Conservation (phyloP, 208 protist genomes). For the Wallacemonas rigidus region DNA sequence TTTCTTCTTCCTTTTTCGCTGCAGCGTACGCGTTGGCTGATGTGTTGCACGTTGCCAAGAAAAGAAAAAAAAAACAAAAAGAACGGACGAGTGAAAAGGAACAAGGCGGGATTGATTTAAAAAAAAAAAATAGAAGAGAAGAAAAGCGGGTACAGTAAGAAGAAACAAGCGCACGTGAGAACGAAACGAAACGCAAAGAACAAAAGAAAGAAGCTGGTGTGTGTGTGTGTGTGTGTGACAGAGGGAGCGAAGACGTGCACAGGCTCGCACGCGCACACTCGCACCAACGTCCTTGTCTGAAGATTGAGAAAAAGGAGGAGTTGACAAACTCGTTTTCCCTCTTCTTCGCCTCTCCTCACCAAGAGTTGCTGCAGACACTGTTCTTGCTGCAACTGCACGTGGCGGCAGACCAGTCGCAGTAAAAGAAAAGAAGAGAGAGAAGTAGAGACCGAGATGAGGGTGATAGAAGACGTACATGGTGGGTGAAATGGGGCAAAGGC, state of each 20-base stretch:
- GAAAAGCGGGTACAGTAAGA: conserved; percentile 3
- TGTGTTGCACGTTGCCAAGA: too few relatives aligned
- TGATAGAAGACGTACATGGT: not conserved
- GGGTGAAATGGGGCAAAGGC: too few relatives aligned
- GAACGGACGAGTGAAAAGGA: not conserved
- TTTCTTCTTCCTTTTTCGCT: not conserved
- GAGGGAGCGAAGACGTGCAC: not conserved
- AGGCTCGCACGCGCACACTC: not conserved
- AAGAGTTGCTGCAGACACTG: conserved; percentile 5
- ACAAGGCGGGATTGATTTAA: not conserved
- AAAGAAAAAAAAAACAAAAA: conserved; percentile 21
- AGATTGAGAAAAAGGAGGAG: conserved; percentile 6
- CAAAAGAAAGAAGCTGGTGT: conserved; percentile 8
- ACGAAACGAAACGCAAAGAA: not conserved
- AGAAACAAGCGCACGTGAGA: conserved; percentile 8
- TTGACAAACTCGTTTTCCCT: conserved; percentile 13
- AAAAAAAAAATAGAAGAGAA: conserved; percentile 19
- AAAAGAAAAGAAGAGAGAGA: not conserved
- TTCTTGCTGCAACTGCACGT: not conserved
- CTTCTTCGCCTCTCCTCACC: not conserved
- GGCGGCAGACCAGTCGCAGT: not conserved
- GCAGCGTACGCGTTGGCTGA: too few relatives aligned
- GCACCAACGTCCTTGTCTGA: not conserved
- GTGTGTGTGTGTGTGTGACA: too few relatives aligned
- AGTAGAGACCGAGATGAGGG: not conserved